Conservation (phyloP, 2,329 filamentous ascomycete genomes). For the Fusarium sp. region DNA sequence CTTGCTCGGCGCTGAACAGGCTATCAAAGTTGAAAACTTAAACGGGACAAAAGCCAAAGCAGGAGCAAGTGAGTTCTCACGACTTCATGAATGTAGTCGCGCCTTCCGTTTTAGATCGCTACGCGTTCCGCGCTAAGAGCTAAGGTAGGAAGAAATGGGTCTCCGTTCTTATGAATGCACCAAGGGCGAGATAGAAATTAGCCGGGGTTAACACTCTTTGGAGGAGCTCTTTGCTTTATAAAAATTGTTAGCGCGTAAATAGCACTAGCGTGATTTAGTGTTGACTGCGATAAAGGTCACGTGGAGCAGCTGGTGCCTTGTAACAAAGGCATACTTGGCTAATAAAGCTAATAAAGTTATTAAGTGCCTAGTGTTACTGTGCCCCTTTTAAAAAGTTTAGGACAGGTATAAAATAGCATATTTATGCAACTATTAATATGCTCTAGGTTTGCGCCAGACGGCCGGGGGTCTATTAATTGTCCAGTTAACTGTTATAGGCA, state of each 20-base stretch:
- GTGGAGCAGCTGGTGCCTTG: not conserved
- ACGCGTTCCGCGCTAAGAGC: conserved; percentile 26
- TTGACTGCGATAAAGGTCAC: not conserved
- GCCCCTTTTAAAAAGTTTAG: not conserved
- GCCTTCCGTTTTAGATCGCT: conserved; percentile 5
- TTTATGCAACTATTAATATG: not conserved
- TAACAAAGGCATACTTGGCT: not conserved
- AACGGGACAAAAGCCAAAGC: not conserved
- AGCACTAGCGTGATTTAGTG: conserved; percentile 1
- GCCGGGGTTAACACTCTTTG: not conserved
- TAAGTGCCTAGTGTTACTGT: not conserved
- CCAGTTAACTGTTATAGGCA: not conserved
- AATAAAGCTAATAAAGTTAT: not conserved
- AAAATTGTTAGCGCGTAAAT: conserved; percentile 14
- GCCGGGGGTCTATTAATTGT: not conserved
- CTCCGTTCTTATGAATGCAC: conserved; percentile 5
- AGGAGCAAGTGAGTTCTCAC: not conserved
- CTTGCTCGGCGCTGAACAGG: not conserved
- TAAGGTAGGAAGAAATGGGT: not conserved
- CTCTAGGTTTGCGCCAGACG: not conserved
- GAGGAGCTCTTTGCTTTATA: conserved; percentile 13
- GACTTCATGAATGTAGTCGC: not conserved
- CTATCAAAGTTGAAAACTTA: not conserved
- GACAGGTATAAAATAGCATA: not conserved
- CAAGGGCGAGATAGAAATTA: conserved; percentile 1